Conservation (phyloP, 208 protist species). For the Trypanosoma avium region DNA sequence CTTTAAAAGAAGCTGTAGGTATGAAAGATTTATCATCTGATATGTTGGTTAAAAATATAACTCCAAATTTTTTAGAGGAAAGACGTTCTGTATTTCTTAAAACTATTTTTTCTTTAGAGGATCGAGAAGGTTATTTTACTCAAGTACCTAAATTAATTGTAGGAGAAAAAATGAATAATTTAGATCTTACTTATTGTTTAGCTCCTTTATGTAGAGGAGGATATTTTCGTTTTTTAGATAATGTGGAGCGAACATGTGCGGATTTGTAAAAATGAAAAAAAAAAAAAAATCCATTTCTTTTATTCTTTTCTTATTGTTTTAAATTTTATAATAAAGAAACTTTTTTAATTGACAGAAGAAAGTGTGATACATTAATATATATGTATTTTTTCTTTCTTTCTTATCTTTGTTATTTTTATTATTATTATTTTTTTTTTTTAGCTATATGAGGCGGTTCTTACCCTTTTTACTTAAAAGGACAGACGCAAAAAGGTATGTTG, state of each 20-base stretch:
- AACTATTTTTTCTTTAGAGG: conserved; percentile 24
- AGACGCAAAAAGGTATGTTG: conserved; percentile 16
- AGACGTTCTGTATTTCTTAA: conserved; percentile 22
- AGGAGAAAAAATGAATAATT: background rate
- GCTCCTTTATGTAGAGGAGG: conserved; percentile 7
- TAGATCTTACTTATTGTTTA: conserved; percentile 11
- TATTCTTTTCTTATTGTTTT: conserved; percentile 6
- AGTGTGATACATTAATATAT: background rate
- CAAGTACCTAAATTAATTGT: conserved; percentile 10
- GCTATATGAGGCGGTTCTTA: conserved; percentile 26
- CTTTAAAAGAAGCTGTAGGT: conserved; percentile 20
- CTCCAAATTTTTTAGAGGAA: conserved; percentile 11
- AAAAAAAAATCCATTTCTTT: background rate
- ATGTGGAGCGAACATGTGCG: conserved; percentile 2
- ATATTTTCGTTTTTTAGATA: conserved; percentile 16
- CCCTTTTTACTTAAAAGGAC: background rate
- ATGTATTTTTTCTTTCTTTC: conserved; percentile 21
- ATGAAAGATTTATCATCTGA: background rate
- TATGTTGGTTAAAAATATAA: conserved; percentile 1
- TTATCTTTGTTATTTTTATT: conserved; percentile 22
- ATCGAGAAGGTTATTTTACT: background rate
- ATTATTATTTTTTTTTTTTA: conserved; percentile 9
- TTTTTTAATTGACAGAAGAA: conserved; percentile 2
- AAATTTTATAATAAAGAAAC: background rate
- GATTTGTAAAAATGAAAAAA: background rate